These are phyloP conservation scores for Penicillium sp. DNA, from an alignment of 2,329 filamentous ascomycete genomes.

Conservation along the genomic window DNA sequence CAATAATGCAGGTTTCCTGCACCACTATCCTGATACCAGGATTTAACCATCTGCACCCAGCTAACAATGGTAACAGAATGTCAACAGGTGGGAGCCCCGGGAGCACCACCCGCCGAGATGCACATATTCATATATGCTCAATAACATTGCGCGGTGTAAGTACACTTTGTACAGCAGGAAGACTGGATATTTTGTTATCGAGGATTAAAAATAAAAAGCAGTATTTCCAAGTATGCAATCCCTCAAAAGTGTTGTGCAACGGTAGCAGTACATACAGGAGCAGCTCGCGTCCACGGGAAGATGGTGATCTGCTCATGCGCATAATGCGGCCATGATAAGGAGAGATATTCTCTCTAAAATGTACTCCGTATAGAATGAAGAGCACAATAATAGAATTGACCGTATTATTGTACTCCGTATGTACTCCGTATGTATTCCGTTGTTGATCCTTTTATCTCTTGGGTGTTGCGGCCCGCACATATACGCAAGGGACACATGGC, in stretches of 20 bases:
- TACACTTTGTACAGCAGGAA: not conserved
- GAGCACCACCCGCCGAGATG: not conserved
- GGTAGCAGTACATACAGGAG: not conserved
- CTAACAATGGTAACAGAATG: slow-evolving; percentile 8
- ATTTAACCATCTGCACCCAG: slow-evolving; percentile 5
- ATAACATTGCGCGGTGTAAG: not conserved
- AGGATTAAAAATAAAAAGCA: not conserved
- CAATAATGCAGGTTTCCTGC: slow-evolving; percentile 17
- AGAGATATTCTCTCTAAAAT: not conserved
- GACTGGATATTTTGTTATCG: not conserved
- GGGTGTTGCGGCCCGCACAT: slow-evolving; percentile 2
- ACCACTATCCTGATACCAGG: slow-evolving; percentile 14
- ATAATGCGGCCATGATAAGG: not conserved
- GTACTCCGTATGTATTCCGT: not conserved
- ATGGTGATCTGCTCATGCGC: not conserved
- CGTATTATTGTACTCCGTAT: not conserved
- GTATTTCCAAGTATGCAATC: not conserved
- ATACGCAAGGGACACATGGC: slow-evolving; percentile 13
- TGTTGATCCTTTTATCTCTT: slow-evolving; percentile 2
- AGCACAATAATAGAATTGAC: not conserved
- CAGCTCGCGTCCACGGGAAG: not conserved
- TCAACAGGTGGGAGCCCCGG: not conserved
- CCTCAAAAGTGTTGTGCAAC: not conserved
- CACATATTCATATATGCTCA: not conserved
- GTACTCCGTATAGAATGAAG: not conserved